Conservation (phyloP, 768 basidiomycete genomes). For the Russula sp. region DNA sequence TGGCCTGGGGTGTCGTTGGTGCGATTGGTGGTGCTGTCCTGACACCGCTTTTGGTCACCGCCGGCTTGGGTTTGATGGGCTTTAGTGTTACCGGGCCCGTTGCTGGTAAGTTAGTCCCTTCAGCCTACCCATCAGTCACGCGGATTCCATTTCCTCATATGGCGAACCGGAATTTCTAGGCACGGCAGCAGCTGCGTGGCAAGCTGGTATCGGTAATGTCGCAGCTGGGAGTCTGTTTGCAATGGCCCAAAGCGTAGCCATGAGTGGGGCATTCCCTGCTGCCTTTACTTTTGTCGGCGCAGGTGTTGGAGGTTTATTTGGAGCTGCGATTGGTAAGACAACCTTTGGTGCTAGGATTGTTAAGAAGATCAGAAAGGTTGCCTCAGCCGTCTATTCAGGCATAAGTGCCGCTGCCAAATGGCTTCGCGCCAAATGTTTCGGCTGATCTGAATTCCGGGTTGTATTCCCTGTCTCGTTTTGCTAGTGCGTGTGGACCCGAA, state of each 20-base stretch:
- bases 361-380: too few relatives aligned
- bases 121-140: neutral
- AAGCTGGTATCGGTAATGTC: too few relatives aligned
- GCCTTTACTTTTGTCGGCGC: neutral
- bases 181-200: neutral
- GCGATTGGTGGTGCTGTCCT: neutral
- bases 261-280: slow-evolving; percentile 1
- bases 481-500: too few relatives aligned
- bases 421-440: too few relatives aligned
- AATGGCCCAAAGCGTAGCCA: neutral
- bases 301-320: neutral
- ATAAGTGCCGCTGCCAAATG: neutral
- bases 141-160: neutral
- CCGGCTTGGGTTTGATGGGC: neutral
- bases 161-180: neutral
- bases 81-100: slow-evolving; percentile 12
- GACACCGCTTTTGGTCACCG: neutral
- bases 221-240: too few relatives aligned
- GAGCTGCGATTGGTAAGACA: too few relatives aligned
- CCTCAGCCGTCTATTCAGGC: too few relatives aligned
- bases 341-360: too few relatives aligned
- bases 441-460: too few relatives aligned
- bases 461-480: too few relatives aligned
- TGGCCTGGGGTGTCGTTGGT: neutral
- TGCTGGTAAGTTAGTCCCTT: neutral